Evolutionary conservation across 352 stramenopile species (phyloP), one percentile per base, ranked within the genome.

Genomic region (Phytophthora pluvialis): DNA sequence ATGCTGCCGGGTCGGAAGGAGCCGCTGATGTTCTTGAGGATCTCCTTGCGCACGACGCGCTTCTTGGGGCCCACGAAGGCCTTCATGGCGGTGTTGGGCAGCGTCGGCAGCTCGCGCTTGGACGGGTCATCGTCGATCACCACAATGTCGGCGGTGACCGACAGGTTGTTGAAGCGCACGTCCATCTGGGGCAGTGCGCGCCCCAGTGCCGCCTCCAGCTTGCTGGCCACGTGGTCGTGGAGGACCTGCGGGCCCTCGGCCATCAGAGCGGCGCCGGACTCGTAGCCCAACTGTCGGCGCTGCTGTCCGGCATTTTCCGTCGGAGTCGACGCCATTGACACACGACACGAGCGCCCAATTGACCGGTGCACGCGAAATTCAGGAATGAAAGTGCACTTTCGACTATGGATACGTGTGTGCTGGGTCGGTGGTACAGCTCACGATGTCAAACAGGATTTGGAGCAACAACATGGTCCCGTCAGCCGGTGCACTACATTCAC

Each of bases 1-100:
- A 77, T 39, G 12, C 66, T 72, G 3, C 72, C 72, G 0, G 72
- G 75, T 8, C 55, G 55, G 80, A 78, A n/a, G 62, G 4, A 25
- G 21, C 68, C 75, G 35, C 53, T 71, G 10, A 80, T 42, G 15
- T 67, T 44, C 36, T 76, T 70, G 36, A 83, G 64, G 44, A 83
- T 83, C 45, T 73, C 53, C n/a, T 76, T 72, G 42, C 64, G 57
- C 28, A 72, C 63, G 7, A 59, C 45, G 29, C 54, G 63, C 45
- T 72, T 76, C 52, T 76, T 72, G 52, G 63, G 63, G 0, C 57
- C 48, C 9, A 67, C 45, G 29, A 76, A 63, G 5, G 36, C n/a
- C 42, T 75, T 75, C 53, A 70, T 58, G 8, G 48, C 9, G 12
- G 40, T 40, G 50, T 48, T 58, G 13, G 50, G 50, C 25, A 58